Evolutionary conservation across 768 basidiomycete genomes (phyloP).

Genomic region (Pilatotrama ljubarskyi): DNA sequence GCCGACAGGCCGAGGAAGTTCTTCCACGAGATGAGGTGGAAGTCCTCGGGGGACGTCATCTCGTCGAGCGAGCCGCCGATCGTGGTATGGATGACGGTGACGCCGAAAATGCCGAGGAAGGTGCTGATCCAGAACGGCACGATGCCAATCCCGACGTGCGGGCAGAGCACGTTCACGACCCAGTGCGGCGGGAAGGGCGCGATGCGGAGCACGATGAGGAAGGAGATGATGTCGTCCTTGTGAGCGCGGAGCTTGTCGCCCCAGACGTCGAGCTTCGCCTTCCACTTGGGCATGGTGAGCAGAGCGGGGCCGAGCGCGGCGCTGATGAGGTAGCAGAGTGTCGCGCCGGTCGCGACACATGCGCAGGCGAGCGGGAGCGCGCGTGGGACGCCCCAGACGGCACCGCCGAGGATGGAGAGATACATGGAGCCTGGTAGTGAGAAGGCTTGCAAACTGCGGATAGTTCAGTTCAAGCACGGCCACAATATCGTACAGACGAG

Average conservation of each 20-base stretch:
- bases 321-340: constrained; percentile 90
- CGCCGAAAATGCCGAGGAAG: constrained; percentile 87
- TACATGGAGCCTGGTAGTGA: constrained; percentile 98
- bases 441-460: constrained; percentile 85
- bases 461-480: neutral
- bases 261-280: constrained; percentile 81
- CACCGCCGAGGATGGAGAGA: constrained; percentile 92
- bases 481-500: neutral
- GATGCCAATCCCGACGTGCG: constrained; percentile 86
- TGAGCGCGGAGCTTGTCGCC: constrained; percentile 73
- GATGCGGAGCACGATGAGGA: constrained; percentile 92
- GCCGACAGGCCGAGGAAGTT: constrained; percentile 87
- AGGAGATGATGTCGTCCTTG: constrained; percentile 84
- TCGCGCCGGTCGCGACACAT: constrained; percentile 88
- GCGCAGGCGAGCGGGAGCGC: constrained; percentile 90
- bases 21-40: constrained; percentile 88
- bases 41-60: constrained; percentile 93
- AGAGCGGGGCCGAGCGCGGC: constrained; percentile 92
- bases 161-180: constrained; percentile 92
- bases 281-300: constrained; percentile 83
- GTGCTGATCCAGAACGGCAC: constrained; percentile 89
- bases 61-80: constrained; percentile 92
- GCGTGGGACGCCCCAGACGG: constrained; percentile 87
- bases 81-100: constrained; percentile 91
- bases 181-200: constrained; percentile 95